These are phyloP conservation scores for Amyloporia xantha DNA, from an alignment of 768 basidiomycete genomes.

Conservation along the genomic window DNA sequence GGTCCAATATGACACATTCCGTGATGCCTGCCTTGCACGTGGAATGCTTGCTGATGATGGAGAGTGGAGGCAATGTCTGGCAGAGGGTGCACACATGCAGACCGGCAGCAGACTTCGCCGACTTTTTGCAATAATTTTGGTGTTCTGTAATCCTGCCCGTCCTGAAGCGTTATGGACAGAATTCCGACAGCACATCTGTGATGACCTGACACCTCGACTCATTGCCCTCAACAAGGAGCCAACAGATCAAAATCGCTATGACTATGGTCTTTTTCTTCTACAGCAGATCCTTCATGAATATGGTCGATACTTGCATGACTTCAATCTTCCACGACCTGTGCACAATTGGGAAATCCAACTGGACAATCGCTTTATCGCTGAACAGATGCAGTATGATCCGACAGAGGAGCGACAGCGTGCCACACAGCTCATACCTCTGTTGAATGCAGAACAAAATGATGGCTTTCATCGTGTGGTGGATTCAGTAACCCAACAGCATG, in stretches of 20 bases:
- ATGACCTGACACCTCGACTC: conserved; percentile 30
- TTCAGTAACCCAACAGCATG: conserved; percentile 9
- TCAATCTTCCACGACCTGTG: conserved; percentile 26
- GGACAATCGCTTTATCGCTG: conserved; percentile 25
- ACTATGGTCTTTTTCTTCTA: conserved; percentile 38
- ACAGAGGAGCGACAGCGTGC: neutral
- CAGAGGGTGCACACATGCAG: conserved; percentile 34
- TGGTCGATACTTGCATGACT: conserved; percentile 19
- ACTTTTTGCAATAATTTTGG: conserved; percentile 35
- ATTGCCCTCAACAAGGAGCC: conserved; percentile 7
- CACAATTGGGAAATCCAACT: conserved; percentile 19
- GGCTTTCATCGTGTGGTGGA: conserved; percentile 15
- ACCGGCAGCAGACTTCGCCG: conserved; percentile 29
- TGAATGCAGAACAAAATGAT: conserved; percentile 13
- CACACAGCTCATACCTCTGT: conserved; percentile 4
- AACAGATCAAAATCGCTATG: conserved; percentile 27
- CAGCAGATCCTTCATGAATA: conserved; percentile 21
- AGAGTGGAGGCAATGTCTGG: conserved; percentile 35
- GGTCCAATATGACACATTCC: conserved; percentile 24
- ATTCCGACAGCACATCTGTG: conserved; percentile 32
- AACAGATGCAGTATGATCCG: conserved; percentile 23
- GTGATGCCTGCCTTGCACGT: conserved; percentile 32
- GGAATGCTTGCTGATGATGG: conserved; percentile 38
- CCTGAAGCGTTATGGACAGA: conserved; percentile 35
- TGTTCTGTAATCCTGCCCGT: conserved; percentile 20